Conservation (phyloP, 306 rosid species). For the Rosa persica region DNA sequence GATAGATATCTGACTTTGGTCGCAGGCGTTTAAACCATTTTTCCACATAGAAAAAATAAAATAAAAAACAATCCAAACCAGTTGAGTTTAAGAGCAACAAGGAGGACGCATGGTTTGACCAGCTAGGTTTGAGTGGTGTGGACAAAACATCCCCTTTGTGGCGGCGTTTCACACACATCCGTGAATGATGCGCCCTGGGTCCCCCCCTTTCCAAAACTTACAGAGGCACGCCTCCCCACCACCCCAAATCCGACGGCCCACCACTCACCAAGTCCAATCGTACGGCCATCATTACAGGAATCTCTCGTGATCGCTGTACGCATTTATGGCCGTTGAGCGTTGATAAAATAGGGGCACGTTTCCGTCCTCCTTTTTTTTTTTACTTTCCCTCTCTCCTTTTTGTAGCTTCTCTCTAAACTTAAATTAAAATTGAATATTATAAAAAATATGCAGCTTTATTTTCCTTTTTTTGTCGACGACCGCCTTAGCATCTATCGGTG, state of each 20-base stretch:
- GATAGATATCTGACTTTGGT: no score
- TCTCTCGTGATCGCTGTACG: not conserved
- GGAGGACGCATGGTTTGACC: not conserved
- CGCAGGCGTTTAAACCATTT: no score
- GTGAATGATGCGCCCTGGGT: not conserved
- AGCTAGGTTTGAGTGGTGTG: not conserved
- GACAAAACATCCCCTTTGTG: not conserved
- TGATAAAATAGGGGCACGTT: conserved; percentile 21
- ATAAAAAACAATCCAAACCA: no score
- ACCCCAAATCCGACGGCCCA: not conserved
- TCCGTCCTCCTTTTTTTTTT: not conserved
- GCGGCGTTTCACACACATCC: not conserved
- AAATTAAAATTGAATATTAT: not conserved
- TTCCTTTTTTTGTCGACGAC: not conserved
- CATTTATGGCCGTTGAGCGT: conserved; percentile 14
- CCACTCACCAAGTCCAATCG: not conserved
- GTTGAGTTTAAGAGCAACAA: no score
- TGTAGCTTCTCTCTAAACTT: not conserved
- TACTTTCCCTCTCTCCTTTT: not conserved
- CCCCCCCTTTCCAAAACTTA: not conserved
- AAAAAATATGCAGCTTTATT: not conserved
- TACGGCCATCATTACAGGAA: not conserved
- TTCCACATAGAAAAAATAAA: no score
- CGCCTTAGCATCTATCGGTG: conserved; percentile 1
- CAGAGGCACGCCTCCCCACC: not conserved